These are phyloP conservation scores for Actinomucor elegans DNA, from an alignment of 371 early-diverging fungal genomes.

Conservation along the genomic window DNA sequence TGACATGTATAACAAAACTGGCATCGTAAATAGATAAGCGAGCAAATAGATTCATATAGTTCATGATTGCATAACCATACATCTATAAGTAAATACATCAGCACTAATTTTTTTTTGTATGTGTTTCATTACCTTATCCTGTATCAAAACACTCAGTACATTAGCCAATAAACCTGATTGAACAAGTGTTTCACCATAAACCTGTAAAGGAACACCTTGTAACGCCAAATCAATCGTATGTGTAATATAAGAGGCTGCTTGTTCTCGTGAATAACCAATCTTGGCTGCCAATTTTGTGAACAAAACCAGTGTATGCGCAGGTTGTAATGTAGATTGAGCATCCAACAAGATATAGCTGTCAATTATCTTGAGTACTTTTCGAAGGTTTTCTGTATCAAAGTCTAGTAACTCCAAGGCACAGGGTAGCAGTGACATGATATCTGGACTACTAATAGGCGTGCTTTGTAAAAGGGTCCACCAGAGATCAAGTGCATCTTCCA, in stretches of 20 bases:
- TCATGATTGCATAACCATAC: slow-evolving; percentile 62
- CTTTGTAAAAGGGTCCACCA: slow-evolving; percentile 82
- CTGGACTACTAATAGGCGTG: slow-evolving; percentile 48
- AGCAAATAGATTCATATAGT: slow-evolving; percentile 65
- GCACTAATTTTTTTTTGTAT: not conserved
- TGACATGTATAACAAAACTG: slow-evolving; percentile 43
- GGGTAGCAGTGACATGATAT: slow-evolving; percentile 66
- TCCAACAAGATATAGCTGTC: slow-evolving; percentile 80
- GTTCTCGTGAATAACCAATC: slow-evolving; percentile 57
- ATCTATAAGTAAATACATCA: slow-evolving; percentile 30
- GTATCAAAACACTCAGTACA: slow-evolving; percentile 52
- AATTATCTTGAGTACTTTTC: slow-evolving; percentile 71
- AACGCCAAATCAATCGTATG: slow-evolving; percentile 62
- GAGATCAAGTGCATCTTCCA: slow-evolving; percentile 87
- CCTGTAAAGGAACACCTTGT: slow-evolving; percentile 49
- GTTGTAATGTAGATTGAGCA: slow-evolving; percentile 51
- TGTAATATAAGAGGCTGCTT: slow-evolving; percentile 63
- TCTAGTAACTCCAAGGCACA: slow-evolving; percentile 65
- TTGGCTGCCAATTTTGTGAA: slow-evolving; percentile 56
- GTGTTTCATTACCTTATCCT: slow-evolving; percentile 47
- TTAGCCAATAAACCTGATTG: slow-evolving; percentile 56
- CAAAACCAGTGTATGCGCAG: slow-evolving; percentile 36
- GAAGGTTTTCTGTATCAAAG: slow-evolving; percentile 73
- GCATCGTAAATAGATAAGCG: slow-evolving; percentile 66
- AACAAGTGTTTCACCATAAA: slow-evolving; percentile 51